These are phyloP conservation scores for Williopsis jadinii DNA, from an alignment of 1,139 yeast genomes.

Conservation along the genomic window DNA sequence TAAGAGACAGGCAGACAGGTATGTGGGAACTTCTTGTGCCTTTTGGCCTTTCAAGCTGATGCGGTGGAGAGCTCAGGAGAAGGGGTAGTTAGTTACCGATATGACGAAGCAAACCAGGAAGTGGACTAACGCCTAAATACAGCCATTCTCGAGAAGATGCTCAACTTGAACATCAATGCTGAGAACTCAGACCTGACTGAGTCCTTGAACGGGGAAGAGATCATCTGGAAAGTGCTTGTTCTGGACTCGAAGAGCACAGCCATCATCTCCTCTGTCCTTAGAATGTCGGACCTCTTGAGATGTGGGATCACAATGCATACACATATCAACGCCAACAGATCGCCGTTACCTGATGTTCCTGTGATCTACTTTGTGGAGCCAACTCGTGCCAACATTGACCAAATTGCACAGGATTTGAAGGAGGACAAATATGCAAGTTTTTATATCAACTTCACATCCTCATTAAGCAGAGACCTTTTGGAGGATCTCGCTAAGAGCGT, in stretches of 20 bases:
- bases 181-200: slow-evolving; percentile 47
- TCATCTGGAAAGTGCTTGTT: slow-evolving; percentile 89
- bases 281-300: slow-evolving; percentile 83
- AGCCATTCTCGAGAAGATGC: slow-evolving; percentile 70
- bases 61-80: too few species aligned
- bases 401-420: slow-evolving; percentile 65
- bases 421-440: slow-evolving; percentile 70
- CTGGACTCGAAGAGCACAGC: slow-evolving; percentile 78
- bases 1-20: slow-evolving; percentile 22
- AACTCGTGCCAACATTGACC: slow-evolving; percentile 62
- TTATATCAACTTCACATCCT: slow-evolving; percentile 81
- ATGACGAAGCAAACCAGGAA: too few species aligned
- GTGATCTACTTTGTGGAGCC: slow-evolving; percentile 91
- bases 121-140: too few species aligned
- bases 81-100: too few species aligned
- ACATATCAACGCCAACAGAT: slow-evolving; percentile 52
- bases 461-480: slow-evolving; percentile 65
- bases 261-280: slow-evolving; percentile 77
- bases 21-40: not conserved
- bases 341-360: slow-evolving; percentile 88
- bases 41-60: not conserved
- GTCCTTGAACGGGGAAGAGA: slow-evolving; percentile 48
- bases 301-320: slow-evolving; percentile 91
- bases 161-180: slow-evolving; percentile 60
- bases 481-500: slow-evolving; percentile 88